Evolutionary conservation across 1,284 basidiomycete species (phyloP), one percentile per base, ranked within the genome.

Genomic region (Pseudozyma pruni): DNA sequence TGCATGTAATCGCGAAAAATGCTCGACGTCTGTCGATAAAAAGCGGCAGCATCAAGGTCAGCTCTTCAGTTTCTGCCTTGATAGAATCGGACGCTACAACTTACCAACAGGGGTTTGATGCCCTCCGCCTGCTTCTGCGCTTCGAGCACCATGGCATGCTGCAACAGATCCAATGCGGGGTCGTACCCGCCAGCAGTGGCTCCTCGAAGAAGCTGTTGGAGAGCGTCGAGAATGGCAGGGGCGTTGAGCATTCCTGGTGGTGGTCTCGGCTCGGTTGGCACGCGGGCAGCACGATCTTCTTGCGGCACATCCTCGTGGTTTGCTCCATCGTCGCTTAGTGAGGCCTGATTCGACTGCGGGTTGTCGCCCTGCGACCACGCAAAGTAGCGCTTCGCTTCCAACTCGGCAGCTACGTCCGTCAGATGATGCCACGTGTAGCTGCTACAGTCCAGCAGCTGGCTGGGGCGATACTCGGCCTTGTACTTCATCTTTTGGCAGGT

Each of bases 401-500:
- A 17, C 9, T 25, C 34, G 2, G 42, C 3, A 8, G 40, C 17
- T 14, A 60, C 57, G 17, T 59, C 49, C 17, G n/a, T 22, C 37
- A 60, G 25, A 3, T 25, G n/a, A 8, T 16, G 51, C 66, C 66
- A 73, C 11, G 53, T 45, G 35, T 73, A 53, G 34, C 23, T 45
- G 46, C 34, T 38, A 47, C 62, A 67, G 31, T 99, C 95, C 13
- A 90, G 88, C 8, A 99, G 86, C 77, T 88, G 92, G 5, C 92
- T 94, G 0, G 96, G 95, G 0, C 85, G 81, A 73, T 94, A 98
- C 51, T 95, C 91, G 22, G 89, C 93, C 83, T 99, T 99, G 85
- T 98, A 98, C 59, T 87, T 86, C 96, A 98, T 98, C 84, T 99
- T 99, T 52, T 85, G 88, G 76, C 94, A 98, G 0, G 47, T 52